A percentile compares a stretch with the other conserved stretches of the same genome.
Evolutionary conservation across 2,329 filamentous ascomycete genomes (phyloP).

Genomic region (Apiospora arundinis): DNA sequence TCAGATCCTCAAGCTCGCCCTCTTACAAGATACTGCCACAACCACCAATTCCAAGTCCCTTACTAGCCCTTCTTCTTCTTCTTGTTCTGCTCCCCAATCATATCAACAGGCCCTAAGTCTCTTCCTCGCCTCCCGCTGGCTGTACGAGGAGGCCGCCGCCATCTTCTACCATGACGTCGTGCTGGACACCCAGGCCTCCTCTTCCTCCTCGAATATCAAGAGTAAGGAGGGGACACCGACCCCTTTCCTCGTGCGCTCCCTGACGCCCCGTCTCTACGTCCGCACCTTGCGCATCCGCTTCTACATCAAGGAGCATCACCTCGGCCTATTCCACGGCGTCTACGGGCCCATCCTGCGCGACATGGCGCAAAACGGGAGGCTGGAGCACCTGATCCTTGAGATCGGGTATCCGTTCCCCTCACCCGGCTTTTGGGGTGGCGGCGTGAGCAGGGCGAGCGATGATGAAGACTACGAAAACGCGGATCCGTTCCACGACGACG

Average conservation of each 20-base stretch:
- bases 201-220: constrained; percentile 25
- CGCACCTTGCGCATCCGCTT: constrained; percentile 34
- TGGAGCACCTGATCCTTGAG: constrained; percentile 32
- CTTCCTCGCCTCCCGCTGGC: constrained; percentile 31
- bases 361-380: constrained; percentile 34
- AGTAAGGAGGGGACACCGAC: background rate
- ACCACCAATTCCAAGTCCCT: background rate
- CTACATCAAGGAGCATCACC: constrained; percentile 29
- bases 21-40: constrained; percentile 26
- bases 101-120: constrained; percentile 30
- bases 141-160: constrained; percentile 36
- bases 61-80: background rate
- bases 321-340: constrained; percentile 29
- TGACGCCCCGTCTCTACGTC: constrained; percentile 35
- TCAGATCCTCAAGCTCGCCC: constrained; percentile 31
- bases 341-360: constrained; percentile 32
- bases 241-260: constrained; percentile 28
- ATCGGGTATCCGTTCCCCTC: constrained; percentile 33
- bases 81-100: constrained; percentile 21
- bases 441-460: background rate
- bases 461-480: constrained; percentile 14
- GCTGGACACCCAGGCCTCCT: constrained; percentile 30
- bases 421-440: constrained; percentile 35
- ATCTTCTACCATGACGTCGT: constrained; percentile 36
- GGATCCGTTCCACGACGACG: constrained; percentile 26